Percentiles rank a stretch among this genome's conserved stretches.
These are phyloP conservation scores for Asterella californica DNA, from an alignment of 225 moss, liverwort and hornwort species.

Conservation along the genomic window DNA sequence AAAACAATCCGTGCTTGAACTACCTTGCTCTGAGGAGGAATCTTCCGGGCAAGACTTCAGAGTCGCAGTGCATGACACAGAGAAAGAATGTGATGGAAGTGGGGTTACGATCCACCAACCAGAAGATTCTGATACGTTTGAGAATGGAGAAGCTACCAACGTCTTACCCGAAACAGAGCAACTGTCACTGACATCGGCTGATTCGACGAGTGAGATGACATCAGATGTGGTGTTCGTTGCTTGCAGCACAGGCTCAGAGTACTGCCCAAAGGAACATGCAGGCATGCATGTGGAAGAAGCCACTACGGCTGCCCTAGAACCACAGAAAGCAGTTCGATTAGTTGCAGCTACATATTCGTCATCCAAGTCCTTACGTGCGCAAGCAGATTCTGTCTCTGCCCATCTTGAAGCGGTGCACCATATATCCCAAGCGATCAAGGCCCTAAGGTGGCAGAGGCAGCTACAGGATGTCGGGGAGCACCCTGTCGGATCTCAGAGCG, in stretches of 20 bases:
- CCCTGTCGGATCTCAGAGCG: constrained; percentile 31
- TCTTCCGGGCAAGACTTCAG: constrained; percentile 28
- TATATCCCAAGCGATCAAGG: constrained; percentile 88
- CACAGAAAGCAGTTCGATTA: constrained; percentile 34
- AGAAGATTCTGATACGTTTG: constrained; percentile 7
- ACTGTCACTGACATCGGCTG: constrained; percentile 9
- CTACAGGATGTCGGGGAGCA: constrained; percentile 75
- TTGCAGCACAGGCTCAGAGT: neutral
- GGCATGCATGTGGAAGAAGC: constrained; percentile 14
- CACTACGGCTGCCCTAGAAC: constrained; percentile 17
- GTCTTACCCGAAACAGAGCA: constrained; percentile 4
- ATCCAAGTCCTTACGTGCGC: constrained; percentile 61
- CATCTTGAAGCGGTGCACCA: constrained; percentile 89
- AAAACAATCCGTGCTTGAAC: constrained; percentile 55
- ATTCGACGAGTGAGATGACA: constrained; percentile 10
- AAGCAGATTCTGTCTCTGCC: constrained; percentile 70
- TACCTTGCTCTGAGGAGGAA: constrained; percentile 46
- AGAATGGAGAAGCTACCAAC: neutral
- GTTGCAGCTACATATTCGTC: constrained; percentile 44
- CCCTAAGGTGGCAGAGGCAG: constrained; percentile 88
- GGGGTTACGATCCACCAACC: constrained; percentile 10
- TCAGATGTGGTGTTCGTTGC: constrained; percentile 13
- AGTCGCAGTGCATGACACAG: constrained; percentile 19
- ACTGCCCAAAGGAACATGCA: neutral
- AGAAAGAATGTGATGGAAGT: neutral